phyloP scores from a whole-genome alignment of 2,329 filamentous ascomycete species.

The Aspergillus proliferans region DNA sequence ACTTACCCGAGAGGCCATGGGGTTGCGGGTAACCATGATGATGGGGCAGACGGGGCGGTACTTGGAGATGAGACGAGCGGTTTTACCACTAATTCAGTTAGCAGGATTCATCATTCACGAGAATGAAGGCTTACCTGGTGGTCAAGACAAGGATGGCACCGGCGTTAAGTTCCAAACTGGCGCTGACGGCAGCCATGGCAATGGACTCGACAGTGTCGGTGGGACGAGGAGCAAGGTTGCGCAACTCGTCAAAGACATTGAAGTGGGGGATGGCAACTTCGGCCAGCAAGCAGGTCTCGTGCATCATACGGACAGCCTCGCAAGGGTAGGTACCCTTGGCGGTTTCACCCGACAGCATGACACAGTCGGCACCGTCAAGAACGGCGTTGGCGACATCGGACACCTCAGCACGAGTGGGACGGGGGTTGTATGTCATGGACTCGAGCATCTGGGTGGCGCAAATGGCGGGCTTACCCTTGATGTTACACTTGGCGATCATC shows the following conservation, averaged over 20 bases:
- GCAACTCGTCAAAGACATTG: slow-evolving; percentile 92
- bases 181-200: slow-evolving; percentile 93
- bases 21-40: slow-evolving; percentile 95
- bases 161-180: slow-evolving; percentile 91
- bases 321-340: slow-evolving; percentile 94
- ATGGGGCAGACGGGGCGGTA: slow-evolving; percentile 98
- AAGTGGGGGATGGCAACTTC: slow-evolving; percentile 98
- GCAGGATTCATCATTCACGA: slow-evolving; percentile 10
- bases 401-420: slow-evolving; percentile 95
- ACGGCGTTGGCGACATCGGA: slow-evolving; percentile 98
- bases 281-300: slow-evolving; percentile 91
- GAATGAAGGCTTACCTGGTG: slow-evolving; percentile 57
- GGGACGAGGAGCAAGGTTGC: slow-evolving; percentile 73
- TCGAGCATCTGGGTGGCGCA: slow-evolving; percentile 99
- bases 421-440: slow-evolving; percentile 99
- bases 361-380: slow-evolving; percentile 95
- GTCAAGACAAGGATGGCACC: slow-evolving; percentile 94
- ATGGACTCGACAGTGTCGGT: slow-evolving; percentile 87
- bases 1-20: slow-evolving; percentile 65
- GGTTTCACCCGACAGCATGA: slow-evolving; percentile 99
- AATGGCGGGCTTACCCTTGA: slow-evolving; percentile 96
- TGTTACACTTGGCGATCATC: slow-evolving; percentile 99
- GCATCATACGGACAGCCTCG: slow-evolving; percentile 95
- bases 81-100: slow-evolving; percentile 61
- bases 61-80: slow-evolving; percentile 92